Percentiles rank a stretch among this genome's conserved stretches.
phyloP scores from a whole-genome alignment of 441 rosid genomes.

The Manihot esculenta region DNA sequence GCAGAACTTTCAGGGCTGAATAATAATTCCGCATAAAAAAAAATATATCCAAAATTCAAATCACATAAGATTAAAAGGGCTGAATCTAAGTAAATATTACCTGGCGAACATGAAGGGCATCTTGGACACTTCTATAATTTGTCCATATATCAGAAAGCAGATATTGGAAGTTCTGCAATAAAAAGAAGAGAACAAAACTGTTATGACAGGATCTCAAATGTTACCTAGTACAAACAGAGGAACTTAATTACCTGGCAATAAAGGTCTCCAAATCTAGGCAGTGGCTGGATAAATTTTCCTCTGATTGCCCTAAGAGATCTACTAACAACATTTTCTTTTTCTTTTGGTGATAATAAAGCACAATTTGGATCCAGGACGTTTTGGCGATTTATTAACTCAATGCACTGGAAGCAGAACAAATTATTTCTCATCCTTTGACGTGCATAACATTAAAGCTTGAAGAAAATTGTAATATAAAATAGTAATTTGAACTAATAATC shows the following conservation, averaged over 20 bases:
- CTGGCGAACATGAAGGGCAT: constrained; percentile 31
- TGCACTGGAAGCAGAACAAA: neutral
- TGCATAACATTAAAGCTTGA: no score
- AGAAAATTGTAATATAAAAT: neutral
- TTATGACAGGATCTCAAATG: neutral
- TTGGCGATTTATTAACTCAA: constrained; percentile 15
- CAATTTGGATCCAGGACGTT: constrained; percentile 24
- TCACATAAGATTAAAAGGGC: no score
- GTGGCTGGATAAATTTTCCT: neutral
- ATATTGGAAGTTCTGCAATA: constrained; percentile 36
- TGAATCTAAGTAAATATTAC: constrained; percentile 2
- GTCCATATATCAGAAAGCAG: constrained; percentile 33
- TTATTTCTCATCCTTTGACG: no score
- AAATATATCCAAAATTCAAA: no score
- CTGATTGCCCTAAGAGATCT: constrained; percentile 1
- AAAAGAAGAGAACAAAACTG: neutral
- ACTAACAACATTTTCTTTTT: constrained; percentile 15
- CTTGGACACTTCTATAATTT: constrained; percentile 31
- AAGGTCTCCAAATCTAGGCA: neutral
- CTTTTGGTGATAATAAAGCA: constrained; percentile 19
- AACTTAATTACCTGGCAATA: constrained; percentile 8
- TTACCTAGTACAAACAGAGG: neutral
- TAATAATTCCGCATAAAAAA: no score
- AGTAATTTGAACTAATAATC: neutral
- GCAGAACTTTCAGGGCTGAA: no score